Conservation (phyloP, 108 stramenopile species). For the Heterococcus sp. region DNA sequence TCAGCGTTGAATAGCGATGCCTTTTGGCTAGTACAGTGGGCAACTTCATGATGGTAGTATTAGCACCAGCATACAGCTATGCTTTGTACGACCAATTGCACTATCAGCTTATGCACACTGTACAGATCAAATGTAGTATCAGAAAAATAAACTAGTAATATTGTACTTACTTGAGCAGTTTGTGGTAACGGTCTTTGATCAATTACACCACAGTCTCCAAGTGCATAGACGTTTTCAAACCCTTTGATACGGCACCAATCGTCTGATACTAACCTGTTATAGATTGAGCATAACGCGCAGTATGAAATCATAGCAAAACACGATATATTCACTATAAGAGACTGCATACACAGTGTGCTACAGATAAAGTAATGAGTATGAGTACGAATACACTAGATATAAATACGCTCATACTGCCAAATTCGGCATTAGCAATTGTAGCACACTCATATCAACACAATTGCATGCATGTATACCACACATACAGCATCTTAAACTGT, state of each 20-base stretch:
- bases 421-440: neutral
- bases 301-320: neutral
- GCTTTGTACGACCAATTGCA: no score
- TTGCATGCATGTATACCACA: neutral
- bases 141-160: no score
- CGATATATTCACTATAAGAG: neutral
- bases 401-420: neutral
- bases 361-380: no score
- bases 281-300: slow-evolving; percentile 37
- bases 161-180: slow-evolving; percentile 67
- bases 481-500: neutral
- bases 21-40: no score
- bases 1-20: no score
- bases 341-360: neutral
- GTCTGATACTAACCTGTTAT: slow-evolving; percentile 67
- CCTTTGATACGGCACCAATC: slow-evolving; percentile 85
- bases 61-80: no score
- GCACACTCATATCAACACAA: neutral
- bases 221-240: slow-evolving; percentile 69
- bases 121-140: no score
- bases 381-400: no score
- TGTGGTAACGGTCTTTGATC: slow-evolving; percentile 68
- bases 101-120: no score
- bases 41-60: no score
- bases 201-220: slow-evolving; percentile 83